Base-by-base conservation (phyloP, 2,329 filamentous ascomycete species). In the Fusarium pseudocircinatum region DNA sequence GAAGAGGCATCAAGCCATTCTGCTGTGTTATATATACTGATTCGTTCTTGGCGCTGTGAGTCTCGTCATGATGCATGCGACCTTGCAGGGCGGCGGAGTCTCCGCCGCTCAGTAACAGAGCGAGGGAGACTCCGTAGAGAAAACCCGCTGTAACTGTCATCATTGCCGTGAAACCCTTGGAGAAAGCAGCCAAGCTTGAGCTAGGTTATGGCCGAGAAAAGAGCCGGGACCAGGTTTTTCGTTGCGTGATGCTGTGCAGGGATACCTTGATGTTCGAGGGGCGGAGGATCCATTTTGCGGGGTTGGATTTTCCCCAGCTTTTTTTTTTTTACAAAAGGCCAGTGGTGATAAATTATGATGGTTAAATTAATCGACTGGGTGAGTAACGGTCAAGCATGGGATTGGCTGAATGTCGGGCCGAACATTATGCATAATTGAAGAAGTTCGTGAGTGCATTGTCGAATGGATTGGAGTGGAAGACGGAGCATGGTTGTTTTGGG, bases 201-300 rank as follows among this genome's bases (percentile, higher is more conserved):
- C 15, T 14, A 42, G 37, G 53, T 54, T 72, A 72, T 37, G 63
- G 43, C 69, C 69, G 69, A 72, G 69, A 72, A 72, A 72, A 72
- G 64, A 72, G 69, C 69, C 69, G 69, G 69, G 22, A 39, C 40
- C 57, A 64, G 57, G 69, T 69, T 53, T 39, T 43, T 62, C 43
- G 47, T 59, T 47, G 37, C 37, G 28, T 63, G 67, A 71, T 63
- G 62, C 37, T 42, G 50, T 67, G 39, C 44, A 53, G 32, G 68
- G 68, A 47, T 72, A 54, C 39, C 47, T 56, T 50, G 30, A 40
- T 14, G 36, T 57, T 24, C 12, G 24, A 52, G 15, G 34, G 54
- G 59, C 40, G 57, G 57, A 71, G 57, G 53, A 26, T 63, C 70
- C 49, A 39, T 43, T 62, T 72, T 73, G 69, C 67, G 67, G 68